Evolutionary conservation across 1,139 yeast species (phyloP).

Genomic region (Sugiyamaella pinicola): DNA sequence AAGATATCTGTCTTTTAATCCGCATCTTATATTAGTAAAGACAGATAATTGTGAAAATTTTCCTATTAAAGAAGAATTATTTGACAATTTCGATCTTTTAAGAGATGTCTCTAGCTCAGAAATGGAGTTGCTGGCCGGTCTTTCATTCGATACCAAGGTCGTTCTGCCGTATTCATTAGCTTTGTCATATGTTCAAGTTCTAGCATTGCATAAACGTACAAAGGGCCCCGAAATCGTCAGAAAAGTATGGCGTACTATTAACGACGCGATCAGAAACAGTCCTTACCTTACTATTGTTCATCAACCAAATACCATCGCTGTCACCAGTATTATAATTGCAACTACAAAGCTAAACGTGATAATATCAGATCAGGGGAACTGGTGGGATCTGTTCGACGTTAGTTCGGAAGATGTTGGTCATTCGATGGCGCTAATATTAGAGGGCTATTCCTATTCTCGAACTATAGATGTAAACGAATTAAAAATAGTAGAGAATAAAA

Average conservation of each 20-base stretch:
- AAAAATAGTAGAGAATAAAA: not conserved
- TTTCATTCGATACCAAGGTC: conserved; percentile 33
- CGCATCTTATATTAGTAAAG: not conserved
- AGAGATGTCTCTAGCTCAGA: conserved; percentile 14
- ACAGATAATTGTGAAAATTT: not conserved
- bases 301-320: conserved; percentile 37
- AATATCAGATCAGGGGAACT: conserved; percentile 25
- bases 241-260: conserved; percentile 33
- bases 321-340: conserved; percentile 34
- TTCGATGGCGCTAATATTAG: conserved; percentile 27
- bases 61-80: not conserved
- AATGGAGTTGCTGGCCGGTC: conserved; percentile 22
- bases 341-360: conserved; percentile 24
- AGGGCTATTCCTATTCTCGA: conserved; percentile 22
- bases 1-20: not conserved
- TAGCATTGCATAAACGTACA: conserved; percentile 22
- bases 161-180: conserved; percentile 34
- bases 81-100: conserved; percentile 1
- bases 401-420: conserved; percentile 35
- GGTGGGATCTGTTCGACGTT: conserved; percentile 42
- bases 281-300: conserved; percentile 31
- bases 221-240: conserved; percentile 21
- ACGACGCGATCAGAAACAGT: conserved; percentile 30
- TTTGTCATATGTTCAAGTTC: conserved; percentile 32
- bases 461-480: not conserved